Evolutionary conservation across 805 yeast genomes (phyloP).

Genomic region (Lipomyces orientalis): DNA sequence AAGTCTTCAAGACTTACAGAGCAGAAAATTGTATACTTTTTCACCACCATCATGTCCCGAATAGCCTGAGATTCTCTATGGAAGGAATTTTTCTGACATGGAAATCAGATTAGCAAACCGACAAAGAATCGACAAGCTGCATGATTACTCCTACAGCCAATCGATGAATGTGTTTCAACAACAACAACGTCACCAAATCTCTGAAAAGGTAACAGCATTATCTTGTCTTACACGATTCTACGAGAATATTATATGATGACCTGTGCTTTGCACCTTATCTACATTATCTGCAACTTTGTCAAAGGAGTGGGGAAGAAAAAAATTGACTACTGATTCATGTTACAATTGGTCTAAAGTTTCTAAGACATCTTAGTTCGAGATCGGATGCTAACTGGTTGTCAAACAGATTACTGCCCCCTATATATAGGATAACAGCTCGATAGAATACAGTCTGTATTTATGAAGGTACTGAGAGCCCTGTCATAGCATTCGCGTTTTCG

Average conservation of each 20-base stretch:
- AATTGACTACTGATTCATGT: not conserved
- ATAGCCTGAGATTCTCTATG: too few relatives aligned
- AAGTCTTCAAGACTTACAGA: too few relatives aligned
- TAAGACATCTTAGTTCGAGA: not conserved
- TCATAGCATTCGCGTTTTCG: too few relatives aligned
- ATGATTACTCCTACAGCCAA: too few relatives aligned
- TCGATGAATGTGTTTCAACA: too few relatives aligned
- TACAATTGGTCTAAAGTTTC: not conserved
- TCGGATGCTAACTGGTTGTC: not conserved
- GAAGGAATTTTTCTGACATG: too few relatives aligned
- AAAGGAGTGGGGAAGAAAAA: constrained; percentile 23
- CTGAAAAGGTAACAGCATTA: not conserved
- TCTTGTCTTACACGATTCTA: not conserved
- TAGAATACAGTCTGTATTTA: too few relatives aligned
- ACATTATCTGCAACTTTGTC: constrained; percentile 33
- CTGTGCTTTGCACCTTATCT: constrained; percentile 28
- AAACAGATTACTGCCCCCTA: not conserved
- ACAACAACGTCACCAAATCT: not conserved
- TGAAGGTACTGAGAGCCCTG: too few relatives aligned
- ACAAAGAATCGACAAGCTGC: too few relatives aligned
- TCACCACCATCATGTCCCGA: too few relatives aligned
- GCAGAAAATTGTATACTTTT: too few relatives aligned
- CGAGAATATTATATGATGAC: constrained; percentile 21
- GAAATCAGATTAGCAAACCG: too few relatives aligned
- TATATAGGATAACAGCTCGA: not conserved